Base-by-base conservation (phyloP, 495 filamentous ascomycete genomes). In the Lasiosphaeria ovina region DNA sequence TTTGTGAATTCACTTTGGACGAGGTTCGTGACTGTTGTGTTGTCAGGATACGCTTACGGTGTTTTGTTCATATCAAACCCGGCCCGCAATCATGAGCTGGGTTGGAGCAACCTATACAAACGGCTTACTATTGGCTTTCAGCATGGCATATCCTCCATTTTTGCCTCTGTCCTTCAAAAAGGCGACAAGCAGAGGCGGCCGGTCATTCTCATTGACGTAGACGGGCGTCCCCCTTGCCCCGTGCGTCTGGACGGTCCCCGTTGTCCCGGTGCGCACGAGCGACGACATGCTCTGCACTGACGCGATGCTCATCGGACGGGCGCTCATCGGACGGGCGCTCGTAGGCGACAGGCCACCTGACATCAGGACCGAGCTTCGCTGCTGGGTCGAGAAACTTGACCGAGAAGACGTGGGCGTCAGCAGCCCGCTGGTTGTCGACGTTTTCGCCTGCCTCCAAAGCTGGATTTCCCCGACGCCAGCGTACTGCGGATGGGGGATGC, bases 51-150 rank as follows among this genome's bases (percentile, higher is more conserved):
- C 38, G 38, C 12, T 42, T 8, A 12, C 7, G 12, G 8, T 42
- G 38, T 14, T 3, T 42, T 14, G 38, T 42, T 42, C 38, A 42
- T 3, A 14, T 8, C 7, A 42, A 14, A 42, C 38, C 24, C 24
- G 24, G 24, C 24, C 24, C 24, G 2, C 24, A 24, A 24, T 24
- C 24, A 24, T 24, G 24, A 24, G 24, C 24, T 2, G 24, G 38
- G 38, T 9, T 14, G 38, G 38, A 14, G 14, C 38, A 42, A 8
- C 7, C 8, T 8, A 42, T 42, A 14, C 38, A 14, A 47, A n/a
- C 7, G 12, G 12, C 54, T 45, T 42, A 56, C 54, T 45, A 36
- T 56, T 38, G 14, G 36, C 16, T 35, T 47, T 45, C 17, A 56
- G 38, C 38, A 45, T 47, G 14, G 54, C 16, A 33, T 56, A 56